Evolutionary conservation across 768 basidiomycete species (phyloP).

Genomic region (Dioszegia crocea): DNA sequence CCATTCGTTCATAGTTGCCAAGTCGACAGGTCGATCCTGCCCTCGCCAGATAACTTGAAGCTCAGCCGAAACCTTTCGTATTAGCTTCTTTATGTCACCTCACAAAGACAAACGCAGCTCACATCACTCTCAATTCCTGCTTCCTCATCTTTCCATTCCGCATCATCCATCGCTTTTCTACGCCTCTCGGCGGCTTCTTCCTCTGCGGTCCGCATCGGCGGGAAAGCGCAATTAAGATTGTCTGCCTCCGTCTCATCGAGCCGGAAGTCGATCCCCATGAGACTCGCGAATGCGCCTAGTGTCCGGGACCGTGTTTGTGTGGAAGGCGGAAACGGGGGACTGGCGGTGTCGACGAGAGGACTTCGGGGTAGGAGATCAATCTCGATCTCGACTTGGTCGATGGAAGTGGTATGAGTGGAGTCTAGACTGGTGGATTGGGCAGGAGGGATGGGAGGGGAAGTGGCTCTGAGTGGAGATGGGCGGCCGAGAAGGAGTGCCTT

Average conservation of each 20-base stretch:
- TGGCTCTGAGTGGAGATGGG: background rate
- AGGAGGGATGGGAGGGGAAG: background rate
- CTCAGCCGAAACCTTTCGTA: background rate
- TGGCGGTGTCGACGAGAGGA: constrained; percentile 3
- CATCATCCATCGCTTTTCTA: background rate
- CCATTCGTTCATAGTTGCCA: background rate
- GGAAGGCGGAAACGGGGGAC: background rate
- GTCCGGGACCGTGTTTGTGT: background rate
- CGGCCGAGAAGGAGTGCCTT: too few species aligned
- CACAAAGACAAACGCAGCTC: background rate
- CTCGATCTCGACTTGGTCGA: background rate
- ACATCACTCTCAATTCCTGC: background rate
- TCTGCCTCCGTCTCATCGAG: background rate
- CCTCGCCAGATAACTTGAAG: background rate
- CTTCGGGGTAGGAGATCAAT: constrained; percentile 3
- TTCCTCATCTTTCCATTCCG: background rate
- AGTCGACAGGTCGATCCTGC: background rate
- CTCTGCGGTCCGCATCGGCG: background rate
- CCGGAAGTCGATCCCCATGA: background rate
- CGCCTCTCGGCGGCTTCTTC: background rate
- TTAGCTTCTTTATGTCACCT: too few species aligned
- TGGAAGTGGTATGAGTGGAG: background rate
- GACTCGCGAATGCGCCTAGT: background rate
- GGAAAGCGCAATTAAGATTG: background rate
- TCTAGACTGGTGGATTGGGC: background rate